phyloP scores from a whole-genome alignment of 2,329 filamentous ascomycete genomes.

The Rutstroemia sp. region DNA sequence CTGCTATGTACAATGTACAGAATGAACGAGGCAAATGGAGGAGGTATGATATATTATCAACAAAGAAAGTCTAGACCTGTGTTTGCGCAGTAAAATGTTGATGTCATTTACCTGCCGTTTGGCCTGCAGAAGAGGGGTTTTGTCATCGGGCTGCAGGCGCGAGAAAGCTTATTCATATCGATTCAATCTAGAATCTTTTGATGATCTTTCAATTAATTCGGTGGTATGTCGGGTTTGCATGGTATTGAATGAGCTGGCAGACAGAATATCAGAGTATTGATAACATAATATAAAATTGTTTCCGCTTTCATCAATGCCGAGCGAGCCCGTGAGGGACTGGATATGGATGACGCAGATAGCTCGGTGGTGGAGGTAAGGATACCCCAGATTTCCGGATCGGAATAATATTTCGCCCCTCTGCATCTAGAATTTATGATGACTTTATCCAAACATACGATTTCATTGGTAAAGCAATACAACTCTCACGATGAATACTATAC shows the following conservation, averaged over 20 bases:
- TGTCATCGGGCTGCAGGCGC: slow-evolving; percentile 10
- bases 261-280: background rate
- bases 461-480: background rate
- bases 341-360: background rate
- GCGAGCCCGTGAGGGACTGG: background rate
- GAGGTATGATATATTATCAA: background rate
- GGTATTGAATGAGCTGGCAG: background rate
- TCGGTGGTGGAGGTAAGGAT: background rate
- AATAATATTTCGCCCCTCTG: background rate
- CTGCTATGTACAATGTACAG: background rate
- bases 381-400: background rate
- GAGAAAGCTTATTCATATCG: background rate
- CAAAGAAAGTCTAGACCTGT: background rate
- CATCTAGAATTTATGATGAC: background rate
- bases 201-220: background rate
- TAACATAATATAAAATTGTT: background rate
- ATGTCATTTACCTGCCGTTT: background rate
- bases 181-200: background rate
- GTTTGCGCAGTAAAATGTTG: background rate
- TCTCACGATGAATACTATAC: slow-evolving; percentile 13
- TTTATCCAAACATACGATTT: background rate
- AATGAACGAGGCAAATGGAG: background rate
- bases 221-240: background rate
- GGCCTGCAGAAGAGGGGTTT: background rate
- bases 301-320: background rate